Conservation (phyloP, 441 rosid species). For the Pelargonium fulgidum region DNA sequence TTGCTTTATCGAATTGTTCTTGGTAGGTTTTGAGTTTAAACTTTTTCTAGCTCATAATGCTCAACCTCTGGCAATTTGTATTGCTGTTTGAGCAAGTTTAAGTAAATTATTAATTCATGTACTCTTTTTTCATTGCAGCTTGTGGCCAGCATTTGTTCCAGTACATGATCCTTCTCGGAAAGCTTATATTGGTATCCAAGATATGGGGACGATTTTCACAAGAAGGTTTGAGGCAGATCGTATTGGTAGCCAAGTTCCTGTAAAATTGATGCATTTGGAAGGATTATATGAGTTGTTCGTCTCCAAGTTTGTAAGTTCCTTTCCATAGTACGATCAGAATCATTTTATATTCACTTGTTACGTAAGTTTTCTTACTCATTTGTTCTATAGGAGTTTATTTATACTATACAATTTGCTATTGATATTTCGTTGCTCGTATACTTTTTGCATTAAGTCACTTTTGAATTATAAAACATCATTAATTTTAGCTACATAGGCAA, state of each 20-base stretch:
- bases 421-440: not conserved
- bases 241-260: conserved; percentile 91
- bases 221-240: conserved; percentile 95
- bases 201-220: conserved; percentile 85
- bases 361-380: conserved; percentile 8
- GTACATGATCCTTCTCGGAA: conserved; percentile 93
- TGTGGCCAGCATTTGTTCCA: conserved; percentile 97
- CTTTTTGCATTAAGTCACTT: not conserved
- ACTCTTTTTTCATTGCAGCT: conserved; percentile 43
- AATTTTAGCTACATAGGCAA: not conserved
- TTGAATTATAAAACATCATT: conserved; percentile 5
- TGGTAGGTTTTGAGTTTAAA: conserved; percentile 48
- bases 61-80: conserved; percentile 15
- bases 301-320: conserved; percentile 85
- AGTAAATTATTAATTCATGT: conserved; percentile 14
- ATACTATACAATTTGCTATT: not conserved
- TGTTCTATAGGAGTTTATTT: not conserved
- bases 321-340: not conserved
- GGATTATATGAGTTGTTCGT: conserved; percentile 87
- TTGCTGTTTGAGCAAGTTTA: conserved; percentile 11
- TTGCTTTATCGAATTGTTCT: conserved; percentile 86
- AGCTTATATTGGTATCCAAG: conserved; percentile 92
- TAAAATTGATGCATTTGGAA: conserved; percentile 96
- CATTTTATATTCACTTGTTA: conserved; percentile 10
- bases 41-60: conserved; percentile 5